These are phyloP conservation scores for Cercospora sojina DNA, from an alignment of 2,329 filamentous ascomycete species.

Conservation along the genomic window DNA sequence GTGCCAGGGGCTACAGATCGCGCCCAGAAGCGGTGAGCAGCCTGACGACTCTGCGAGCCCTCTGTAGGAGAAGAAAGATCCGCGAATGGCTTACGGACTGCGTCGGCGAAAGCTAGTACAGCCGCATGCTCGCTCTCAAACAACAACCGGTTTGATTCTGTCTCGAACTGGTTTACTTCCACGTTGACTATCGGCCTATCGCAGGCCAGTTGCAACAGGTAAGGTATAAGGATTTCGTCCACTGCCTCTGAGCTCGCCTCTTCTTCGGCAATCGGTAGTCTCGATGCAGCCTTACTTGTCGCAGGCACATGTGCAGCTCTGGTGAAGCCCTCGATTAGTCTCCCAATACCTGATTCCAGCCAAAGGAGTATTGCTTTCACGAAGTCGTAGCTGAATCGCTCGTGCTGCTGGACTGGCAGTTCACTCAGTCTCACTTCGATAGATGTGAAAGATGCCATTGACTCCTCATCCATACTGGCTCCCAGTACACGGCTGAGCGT, in stretches of 20 bases:
- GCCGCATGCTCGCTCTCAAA: slow-evolving; percentile 56
- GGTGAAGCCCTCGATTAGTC: slow-evolving; percentile 58
- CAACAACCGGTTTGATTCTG: slow-evolving; percentile 53
- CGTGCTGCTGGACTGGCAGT: slow-evolving; percentile 32
- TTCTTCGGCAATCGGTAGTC: slow-evolving; percentile 51
- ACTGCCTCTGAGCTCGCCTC: slow-evolving; percentile 54
- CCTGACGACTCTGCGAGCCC: slow-evolving; percentile 44
- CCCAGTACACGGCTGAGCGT: slow-evolving; percentile 58
- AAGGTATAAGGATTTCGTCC: slow-evolving; percentile 58
- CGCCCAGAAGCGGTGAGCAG: slow-evolving; percentile 57
- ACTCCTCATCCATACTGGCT: slow-evolving; percentile 48
- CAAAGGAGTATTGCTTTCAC: slow-evolving; percentile 63
- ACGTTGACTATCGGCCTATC: slow-evolving; percentile 55
- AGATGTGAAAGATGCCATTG: slow-evolving; percentile 31
- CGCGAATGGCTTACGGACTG: slow-evolving; percentile 54
- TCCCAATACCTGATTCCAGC: slow-evolving; percentile 58
- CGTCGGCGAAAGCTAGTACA: slow-evolving; percentile 56
- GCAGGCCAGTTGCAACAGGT: slow-evolving; percentile 55
- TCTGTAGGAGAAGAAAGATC: slow-evolving; percentile 45
- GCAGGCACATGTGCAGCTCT: slow-evolving; percentile 42
- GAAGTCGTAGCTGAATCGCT: slow-evolving; percentile 64
- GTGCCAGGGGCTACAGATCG: slow-evolving; percentile 59
- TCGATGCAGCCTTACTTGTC: slow-evolving; percentile 38
- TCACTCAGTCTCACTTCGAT: slow-evolving; percentile 43
- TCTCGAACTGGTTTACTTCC: slow-evolving; percentile 58